Evolutionary conservation across 1,284 basidiomycete species (phyloP).

Genomic region (Puccinia polysora): DNA sequence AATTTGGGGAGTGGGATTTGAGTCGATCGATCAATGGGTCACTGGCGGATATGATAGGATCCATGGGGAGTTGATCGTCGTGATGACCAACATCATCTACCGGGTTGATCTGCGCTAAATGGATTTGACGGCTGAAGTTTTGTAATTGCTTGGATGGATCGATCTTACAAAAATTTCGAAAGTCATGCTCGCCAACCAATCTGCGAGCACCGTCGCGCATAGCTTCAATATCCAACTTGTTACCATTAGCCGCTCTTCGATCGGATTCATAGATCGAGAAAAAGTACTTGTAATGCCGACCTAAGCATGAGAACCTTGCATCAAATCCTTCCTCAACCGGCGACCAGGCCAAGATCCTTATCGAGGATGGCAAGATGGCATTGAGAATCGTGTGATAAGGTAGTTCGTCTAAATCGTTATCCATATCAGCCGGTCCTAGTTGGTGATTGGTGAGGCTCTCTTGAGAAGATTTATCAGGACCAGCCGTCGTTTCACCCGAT

Average conservation of each 20-base stretch:
- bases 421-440: conserved; percentile 20
- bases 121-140: conserved; percentile 65
- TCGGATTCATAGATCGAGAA: conserved; percentile 57
- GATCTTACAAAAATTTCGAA: conserved; percentile 91
- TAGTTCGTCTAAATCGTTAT: conserved; percentile 61
- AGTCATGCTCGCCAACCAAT: conserved; percentile 87
- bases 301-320: conserved; percentile 78
- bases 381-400: conserved; percentile 79
- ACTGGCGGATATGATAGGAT: not conserved
- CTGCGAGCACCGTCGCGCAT: conserved; percentile 73
- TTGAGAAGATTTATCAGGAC: conserved; percentile 17
- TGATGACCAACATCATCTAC: conserved; percentile 46
- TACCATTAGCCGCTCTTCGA: conserved; percentile 50
- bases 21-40: not conserved
- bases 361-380: conserved; percentile 78
- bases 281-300: conserved; percentile 96
- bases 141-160: conserved; percentile 90
- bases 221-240: conserved; percentile 66
- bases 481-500: conserved; percentile 23
- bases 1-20: not conserved
- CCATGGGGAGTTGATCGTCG: too few species aligned
- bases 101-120: conserved; percentile 61
- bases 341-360: conserved; percentile 92
- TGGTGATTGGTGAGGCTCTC: not conserved
- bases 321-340: conserved; percentile 77